Evolutionary conservation across 2,329 filamentous ascomycete genomes (phyloP).

Genomic region (Geosmithia flava): DNA sequence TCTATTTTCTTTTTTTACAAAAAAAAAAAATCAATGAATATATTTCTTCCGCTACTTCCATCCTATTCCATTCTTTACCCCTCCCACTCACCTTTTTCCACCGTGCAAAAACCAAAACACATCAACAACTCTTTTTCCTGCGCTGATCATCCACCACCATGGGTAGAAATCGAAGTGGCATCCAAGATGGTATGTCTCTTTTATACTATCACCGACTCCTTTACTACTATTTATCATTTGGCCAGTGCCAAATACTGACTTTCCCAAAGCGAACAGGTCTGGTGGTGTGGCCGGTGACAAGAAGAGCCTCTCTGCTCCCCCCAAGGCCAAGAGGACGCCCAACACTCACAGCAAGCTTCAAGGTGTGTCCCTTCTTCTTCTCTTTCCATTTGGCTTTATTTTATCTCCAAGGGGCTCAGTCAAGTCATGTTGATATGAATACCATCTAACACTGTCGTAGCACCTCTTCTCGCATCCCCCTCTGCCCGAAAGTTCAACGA

Average conservation of each 20-base stretch:
- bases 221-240: background rate
- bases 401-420: no score
- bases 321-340: background rate
- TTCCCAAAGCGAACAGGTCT: background rate
- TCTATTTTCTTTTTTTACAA: no score
- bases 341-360: background rate
- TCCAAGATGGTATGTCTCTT: background rate
- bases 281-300: background rate
- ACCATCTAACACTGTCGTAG: no score
- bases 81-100: no score
- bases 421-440: no score
- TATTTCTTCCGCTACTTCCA: no score
- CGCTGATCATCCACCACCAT: background rate
- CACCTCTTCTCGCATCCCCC: no score
- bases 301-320: background rate
- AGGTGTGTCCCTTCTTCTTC: background rate
- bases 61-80: no score
- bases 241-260: no score
- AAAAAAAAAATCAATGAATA: no score
- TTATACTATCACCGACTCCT: background rate
- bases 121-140: background rate
- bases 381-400: no score
- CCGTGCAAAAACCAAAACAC: background rate
- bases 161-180: background rate
- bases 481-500: no score